Base-by-base conservation (phyloP, 345 rosid genomes). In the Linum usitatissimum region DNA sequence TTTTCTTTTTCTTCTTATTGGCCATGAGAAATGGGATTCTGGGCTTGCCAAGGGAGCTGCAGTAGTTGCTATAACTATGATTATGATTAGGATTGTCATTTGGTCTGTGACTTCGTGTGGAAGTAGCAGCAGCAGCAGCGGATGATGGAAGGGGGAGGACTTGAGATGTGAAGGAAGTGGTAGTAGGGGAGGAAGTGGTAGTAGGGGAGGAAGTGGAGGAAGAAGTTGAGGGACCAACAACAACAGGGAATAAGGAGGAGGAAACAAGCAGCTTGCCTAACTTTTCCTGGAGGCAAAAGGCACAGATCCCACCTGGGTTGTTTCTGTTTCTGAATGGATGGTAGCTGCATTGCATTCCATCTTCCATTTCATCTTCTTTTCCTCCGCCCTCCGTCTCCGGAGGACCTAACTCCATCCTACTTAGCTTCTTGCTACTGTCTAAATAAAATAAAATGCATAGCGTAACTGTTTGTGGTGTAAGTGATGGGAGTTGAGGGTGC, bases 221-320 rank as follows among this genome's bases (percentile, higher is more conserved):
- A 12, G 83, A 82, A 0, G 84, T 63, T 15, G 90, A 70, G 10
- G 61, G 73, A 15, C 80, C 82, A 61, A 81, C 73, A 0, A 87
- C 88, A 9, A 83, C 62, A 14, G 98, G 89, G 75, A 84, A n/a
- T n/a, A n/a, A 86, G 53, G 91, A 83, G 31, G 97, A 87, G 69
- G 99, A 90, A 23, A 93, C 96, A 28, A 93, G 82, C 21, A 93
- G 82, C 81, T 93, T 93, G 30, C 99, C 97, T 13, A 93, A 88
- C 82, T 90, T 90, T 42, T 93, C 99, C 64, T 93, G 96, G 48
- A 93, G 97, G 68, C 99, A 93, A 71, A 90, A 84, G 53, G 96
- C 99, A 73, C 99, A 93, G 84, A 93, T 87, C 74, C 99, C 99
- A 59, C 96, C 97, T 45, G 91, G 87, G 83, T 93, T 90, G 67